phyloP scores from a whole-genome alignment of 352 stramenopile species.

The Phytophthora sansomeana region DNA sequence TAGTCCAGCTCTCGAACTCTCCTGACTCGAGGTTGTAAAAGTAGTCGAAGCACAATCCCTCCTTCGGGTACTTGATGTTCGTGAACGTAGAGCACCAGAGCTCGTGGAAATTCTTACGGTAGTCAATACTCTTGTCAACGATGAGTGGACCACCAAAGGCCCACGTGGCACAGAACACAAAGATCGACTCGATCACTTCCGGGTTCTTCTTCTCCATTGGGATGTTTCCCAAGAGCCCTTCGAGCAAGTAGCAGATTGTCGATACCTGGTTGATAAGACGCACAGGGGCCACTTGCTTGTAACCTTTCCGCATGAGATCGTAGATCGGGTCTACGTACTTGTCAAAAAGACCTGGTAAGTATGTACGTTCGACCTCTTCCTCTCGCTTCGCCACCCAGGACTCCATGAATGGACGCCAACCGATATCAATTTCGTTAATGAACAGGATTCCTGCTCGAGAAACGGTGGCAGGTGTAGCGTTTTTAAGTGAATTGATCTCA shows the following conservation, averaged over 20 bases:
- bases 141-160: constrained; percentile 96
- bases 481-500: constrained; percentile 92
- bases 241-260: constrained; percentile 96
- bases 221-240: constrained; percentile 91
- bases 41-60: constrained; percentile 97
- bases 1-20: constrained; percentile 94
- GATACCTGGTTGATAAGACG: constrained; percentile 96
- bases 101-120: constrained; percentile 92
- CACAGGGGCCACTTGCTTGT: constrained; percentile 95
- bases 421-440: constrained; percentile 93
- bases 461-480: constrained; percentile 86
- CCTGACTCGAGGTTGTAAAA: constrained; percentile 95
- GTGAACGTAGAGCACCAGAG: constrained; percentile 85
- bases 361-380: constrained; percentile 92
- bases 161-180: constrained; percentile 97
- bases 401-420: constrained; percentile 97
- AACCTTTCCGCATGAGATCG: constrained; percentile 94
- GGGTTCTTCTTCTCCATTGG: constrained; percentile 92
- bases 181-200: constrained; percentile 95
- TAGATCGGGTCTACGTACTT: constrained; percentile 96
- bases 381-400: constrained; percentile 94
- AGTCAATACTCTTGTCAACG: constrained; percentile 92
- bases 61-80: constrained; percentile 95
- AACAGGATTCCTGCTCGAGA: constrained; percentile 90
- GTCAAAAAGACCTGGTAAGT: constrained; percentile 95